Conservation (phyloP, 306 rosid genomes). For the Vicia faba region DNA sequence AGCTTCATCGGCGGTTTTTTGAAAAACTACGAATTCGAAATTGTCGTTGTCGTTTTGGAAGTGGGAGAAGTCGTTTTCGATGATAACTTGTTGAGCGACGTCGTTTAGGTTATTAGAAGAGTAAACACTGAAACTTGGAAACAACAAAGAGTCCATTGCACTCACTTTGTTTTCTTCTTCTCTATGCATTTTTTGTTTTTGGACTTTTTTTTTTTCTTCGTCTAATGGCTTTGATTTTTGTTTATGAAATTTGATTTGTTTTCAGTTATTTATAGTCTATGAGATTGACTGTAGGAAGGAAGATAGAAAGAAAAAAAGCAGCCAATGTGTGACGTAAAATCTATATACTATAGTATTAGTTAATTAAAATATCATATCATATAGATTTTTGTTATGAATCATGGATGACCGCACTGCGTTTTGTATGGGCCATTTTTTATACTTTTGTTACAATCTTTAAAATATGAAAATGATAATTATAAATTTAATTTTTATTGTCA, state of each 20-base stretch:
- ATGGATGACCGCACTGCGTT: neutral
- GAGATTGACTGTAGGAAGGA: neutral
- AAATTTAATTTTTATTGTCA: too few species aligned
- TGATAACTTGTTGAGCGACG: constrained; percentile 30
- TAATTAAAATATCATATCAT: too few species aligned
- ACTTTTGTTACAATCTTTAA: too few species aligned
- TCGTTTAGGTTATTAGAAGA: constrained; percentile 31
- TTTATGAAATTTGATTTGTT: neutral
- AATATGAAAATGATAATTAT: too few species aligned
- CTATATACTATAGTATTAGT: neutral
- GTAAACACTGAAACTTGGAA: constrained; percentile 55
- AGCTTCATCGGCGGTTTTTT: constrained; percentile 29
- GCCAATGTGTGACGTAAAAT: neutral
- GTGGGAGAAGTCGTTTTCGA: neutral
- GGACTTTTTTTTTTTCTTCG: too few species aligned
- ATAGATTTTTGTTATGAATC: neutral
- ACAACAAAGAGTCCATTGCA: constrained; percentile 30
- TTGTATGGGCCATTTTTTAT: too few species aligned
- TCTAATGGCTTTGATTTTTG: neutral
- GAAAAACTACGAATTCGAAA: constrained; percentile 73
- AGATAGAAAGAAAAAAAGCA: neutral
- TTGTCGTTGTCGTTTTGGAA: constrained; percentile 1
- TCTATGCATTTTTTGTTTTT: constrained; percentile 16
- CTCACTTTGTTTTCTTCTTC: constrained; percentile 8
- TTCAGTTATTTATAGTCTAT: neutral